Evolutionary conservation across 257 asterid genomes (phyloP).

Genomic region (Mitragyna speciosa): DNA sequence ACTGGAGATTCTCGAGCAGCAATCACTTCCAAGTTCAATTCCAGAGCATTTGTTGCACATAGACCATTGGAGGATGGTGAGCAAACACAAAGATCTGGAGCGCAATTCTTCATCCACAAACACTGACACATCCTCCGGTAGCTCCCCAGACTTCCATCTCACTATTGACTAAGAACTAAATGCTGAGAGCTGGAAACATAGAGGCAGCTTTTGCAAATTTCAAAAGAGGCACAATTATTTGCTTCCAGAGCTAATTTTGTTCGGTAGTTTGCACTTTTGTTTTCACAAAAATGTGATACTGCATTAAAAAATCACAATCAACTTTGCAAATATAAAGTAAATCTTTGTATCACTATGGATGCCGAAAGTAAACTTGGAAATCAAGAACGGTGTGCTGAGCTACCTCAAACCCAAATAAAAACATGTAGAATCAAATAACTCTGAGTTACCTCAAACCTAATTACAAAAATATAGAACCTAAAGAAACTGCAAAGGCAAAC

Average conservation of each 20-base stretch:
- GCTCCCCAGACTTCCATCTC: slow-evolving; percentile 44
- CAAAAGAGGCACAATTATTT: neutral
- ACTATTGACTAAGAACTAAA: slow-evolving; percentile 40
- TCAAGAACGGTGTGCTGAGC: neutral
- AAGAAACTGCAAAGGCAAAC: neutral
- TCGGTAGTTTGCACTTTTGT: neutral
- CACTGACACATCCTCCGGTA: slow-evolving; percentile 21
- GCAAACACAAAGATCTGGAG: slow-evolving; percentile 32
- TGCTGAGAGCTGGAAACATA: neutral
- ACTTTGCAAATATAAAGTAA: neutral
- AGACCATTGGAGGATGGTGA: slow-evolving; percentile 55
- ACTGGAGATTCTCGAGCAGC: slow-evolving; percentile 53
- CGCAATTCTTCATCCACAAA: slow-evolving; percentile 32
- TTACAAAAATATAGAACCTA: neutral
- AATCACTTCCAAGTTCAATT: slow-evolving; percentile 40
- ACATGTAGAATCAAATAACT: neutral
- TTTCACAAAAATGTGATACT: neutral
- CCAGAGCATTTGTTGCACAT: slow-evolving; percentile 44
- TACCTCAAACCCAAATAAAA: neutral
- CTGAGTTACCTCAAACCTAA: neutral
- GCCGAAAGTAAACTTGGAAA: neutral
- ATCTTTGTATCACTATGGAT: neutral
- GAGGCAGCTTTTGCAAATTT: neutral
- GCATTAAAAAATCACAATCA: neutral
- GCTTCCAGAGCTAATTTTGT: neutral